phyloP scores from a whole-genome alignment of 768 basidiomycete genomes.

The Xerocomus spinulosus region DNA sequence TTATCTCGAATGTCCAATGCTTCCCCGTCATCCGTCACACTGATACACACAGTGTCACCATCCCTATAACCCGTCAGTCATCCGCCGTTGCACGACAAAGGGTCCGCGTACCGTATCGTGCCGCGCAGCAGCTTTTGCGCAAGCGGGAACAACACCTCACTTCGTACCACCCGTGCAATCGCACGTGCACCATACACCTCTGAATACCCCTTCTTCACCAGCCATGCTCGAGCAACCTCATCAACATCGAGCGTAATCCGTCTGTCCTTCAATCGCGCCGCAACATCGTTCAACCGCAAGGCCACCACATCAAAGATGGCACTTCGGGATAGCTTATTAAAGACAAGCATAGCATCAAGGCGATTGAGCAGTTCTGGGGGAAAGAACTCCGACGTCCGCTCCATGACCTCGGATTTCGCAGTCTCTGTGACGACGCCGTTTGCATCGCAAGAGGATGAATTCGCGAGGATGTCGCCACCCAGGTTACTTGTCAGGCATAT shows the following conservation, averaged over 20 bases:
- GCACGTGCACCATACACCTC: conserved; percentile 84
- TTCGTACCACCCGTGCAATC: conserved; percentile 81
- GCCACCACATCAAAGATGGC: conserved; percentile 78
- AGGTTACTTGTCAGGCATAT: conserved; percentile 89
- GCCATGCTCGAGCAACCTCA: conserved; percentile 55
- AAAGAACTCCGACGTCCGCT: conserved; percentile 75
- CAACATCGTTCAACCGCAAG: conserved; percentile 72
- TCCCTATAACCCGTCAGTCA: conserved; percentile 33
- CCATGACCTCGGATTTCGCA: conserved; percentile 65
- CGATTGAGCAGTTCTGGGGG: conserved; percentile 89
- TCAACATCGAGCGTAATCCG: conserved; percentile 72
- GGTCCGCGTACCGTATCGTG: conserved; percentile 64
- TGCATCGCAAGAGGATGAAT: conserved; percentile 53
- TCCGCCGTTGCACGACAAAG: not conserved
- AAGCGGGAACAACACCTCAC: conserved; percentile 76
- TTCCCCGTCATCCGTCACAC: conserved; percentile 40
- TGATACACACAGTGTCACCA: conserved; percentile 61
- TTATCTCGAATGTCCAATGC: conserved; percentile 57
- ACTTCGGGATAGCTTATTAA: conserved; percentile 78
- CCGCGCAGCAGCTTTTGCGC: conserved; percentile 78
- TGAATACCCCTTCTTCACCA: conserved; percentile 76
- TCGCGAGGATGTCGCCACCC: conserved; percentile 74
- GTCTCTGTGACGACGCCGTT: conserved; percentile 61
- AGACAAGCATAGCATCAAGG: conserved; percentile 81
- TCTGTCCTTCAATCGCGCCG: conserved; percentile 55